These are phyloP conservation scores for Trichopus zeylanicus DNA, from an alignment of 116 monocot genomes.

Conservation along the genomic window DNA sequence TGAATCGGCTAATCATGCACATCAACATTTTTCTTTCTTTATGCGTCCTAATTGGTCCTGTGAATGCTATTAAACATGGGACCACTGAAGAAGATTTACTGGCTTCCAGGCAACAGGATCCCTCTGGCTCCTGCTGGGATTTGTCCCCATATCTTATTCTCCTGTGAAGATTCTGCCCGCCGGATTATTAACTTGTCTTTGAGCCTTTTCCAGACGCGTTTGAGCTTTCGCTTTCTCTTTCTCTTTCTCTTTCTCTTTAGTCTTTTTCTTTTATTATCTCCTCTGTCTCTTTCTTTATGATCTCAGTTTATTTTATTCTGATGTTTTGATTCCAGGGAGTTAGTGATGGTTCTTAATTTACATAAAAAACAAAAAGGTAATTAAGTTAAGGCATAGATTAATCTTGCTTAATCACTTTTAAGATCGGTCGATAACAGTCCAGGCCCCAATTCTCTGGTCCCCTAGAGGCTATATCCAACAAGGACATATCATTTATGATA, in stretches of 20 bases:
- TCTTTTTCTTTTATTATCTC: neutral
- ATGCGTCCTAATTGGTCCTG: too few species aligned
- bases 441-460: too few species aligned
- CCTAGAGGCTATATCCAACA: too few species aligned
- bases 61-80: too few species aligned
- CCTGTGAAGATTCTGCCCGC: neutral
- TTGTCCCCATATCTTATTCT: neutral
- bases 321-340: neutral
- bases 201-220: neutral
- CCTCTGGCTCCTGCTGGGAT: neutral
- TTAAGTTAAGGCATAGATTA: too few species aligned
- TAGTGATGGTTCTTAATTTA: too few species aligned
- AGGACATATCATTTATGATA: too few species aligned
- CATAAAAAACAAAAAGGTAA: neutral
- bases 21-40: too few species aligned
- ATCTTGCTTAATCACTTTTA: too few species aligned
- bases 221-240: neutral
- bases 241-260: neutral
- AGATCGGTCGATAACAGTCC: too few species aligned
- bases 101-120: neutral
- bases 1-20: too few species aligned
- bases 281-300: neutral
- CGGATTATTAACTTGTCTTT: conserved; percentile 1
- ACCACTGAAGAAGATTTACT: neutral
- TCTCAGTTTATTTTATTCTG: neutral